Percentiles rank a stretch among this genome's conserved stretches.
Evolutionary conservation across 176 grass and related monocot species (phyloP).

Genomic region (maize (Zea mays)): Zm-B73-REFERENCE-NAM-5.0 NC_050103.1:24046001-24046500

Average conservation of each 20-base stretch:
- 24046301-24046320: neutral
- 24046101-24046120: constrained; percentile 35
- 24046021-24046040: constrained; percentile 41
- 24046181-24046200: neutral
- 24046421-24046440: neutral
- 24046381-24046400: neutral
- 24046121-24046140: constrained; percentile 38
- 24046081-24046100: constrained; percentile 43
- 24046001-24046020: constrained; percentile 49
- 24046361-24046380: neutral
- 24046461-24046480: constrained; percentile 47
- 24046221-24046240: no score
- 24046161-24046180: neutral
- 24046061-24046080: constrained; percentile 47
- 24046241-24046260: neutral
- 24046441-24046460: neutral
- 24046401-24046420: neutral
- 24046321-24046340: neutral
- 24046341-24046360: neutral
- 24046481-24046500: constrained; percentile 48
- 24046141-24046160: constrained; percentile 20
- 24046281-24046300: neutral
- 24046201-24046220: neutral
- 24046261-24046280: neutral
- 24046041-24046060: constrained; percentile 39